Base-by-base conservation (phyloP, 805 yeast species). In the Candida fluviatilis region DNA sequence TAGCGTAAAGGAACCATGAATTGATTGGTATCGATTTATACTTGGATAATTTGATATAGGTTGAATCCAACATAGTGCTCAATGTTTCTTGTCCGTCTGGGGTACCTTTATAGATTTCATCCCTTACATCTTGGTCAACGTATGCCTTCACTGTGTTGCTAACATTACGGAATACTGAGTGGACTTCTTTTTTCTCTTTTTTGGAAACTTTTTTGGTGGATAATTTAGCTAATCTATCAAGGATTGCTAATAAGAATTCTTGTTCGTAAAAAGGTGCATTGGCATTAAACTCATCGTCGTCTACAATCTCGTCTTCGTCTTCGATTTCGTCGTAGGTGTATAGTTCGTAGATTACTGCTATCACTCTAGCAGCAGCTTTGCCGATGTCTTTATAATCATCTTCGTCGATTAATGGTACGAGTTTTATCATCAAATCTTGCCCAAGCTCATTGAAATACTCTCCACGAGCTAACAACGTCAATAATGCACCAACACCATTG, bases 161-260 rank as follows among this genome's bases (percentile, higher is more conserved):
- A 14, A 80, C 76, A 42, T 81, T 83, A 50, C 80, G 66, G 55
- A 80, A 78, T 1, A 81, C 66, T 1, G 85, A 73, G 43, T 77
- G 76, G 18, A 76, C 65, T 27, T 74, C 78, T 42, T 72, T 73
- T 53, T 78, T 81, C 43, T 80, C 85, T 50, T 75, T 78, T 47
- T 82, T 82, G 18, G 82, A 73, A 3, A 79, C 52, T 37, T 69
- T 75, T 41, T 80, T 79, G 4, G 80, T 64, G 0, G 84, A 75
- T 16, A 75, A 70, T 31, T 68, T 71, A 1, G 75, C 60, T 31
- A 80, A 60, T 25, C 67, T 58, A 18, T 64, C 62, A 21, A 76
- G 54, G 3, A 63, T 62, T 15, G 57, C 50, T 21, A 63, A 54
- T 7, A 80, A 49, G 18, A 71, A 73, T 35, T 71, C 78, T 23